Evolutionary conservation across 495 filamentous ascomycete genomes (phyloP), one percentile per base, ranked within the genome.

Genomic region (Aspergillus avenaceus): DNA sequence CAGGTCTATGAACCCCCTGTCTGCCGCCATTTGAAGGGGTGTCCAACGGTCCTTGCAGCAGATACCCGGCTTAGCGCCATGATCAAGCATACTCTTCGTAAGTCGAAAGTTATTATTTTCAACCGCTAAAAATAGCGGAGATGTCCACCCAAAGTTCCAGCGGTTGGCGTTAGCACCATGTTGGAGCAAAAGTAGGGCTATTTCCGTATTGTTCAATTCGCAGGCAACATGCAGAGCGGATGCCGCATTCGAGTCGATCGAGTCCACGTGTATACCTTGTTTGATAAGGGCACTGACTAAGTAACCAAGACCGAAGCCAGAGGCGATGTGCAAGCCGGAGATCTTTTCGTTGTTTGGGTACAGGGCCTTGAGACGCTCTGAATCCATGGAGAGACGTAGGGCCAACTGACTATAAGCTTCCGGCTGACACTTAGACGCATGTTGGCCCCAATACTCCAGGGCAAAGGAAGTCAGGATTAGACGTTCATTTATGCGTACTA

Each of bases 11-110:
- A 34, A 12, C 23, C 49, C 49, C 9, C n/a, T 16, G 23, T 52
- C 49, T 9, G 42, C 49, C 6, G 49, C 49, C 26, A 40, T 52
- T 18, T 52, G 49, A 9, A 52, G 34, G 8, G 40, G 13, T 8
- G 27, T 22, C 44, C 44, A 47, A 8, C 13, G 9, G 27, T 47
- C 44, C 14, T 14, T 9, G 12, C 23, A 26, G n/a, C n/a, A n/a
- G n/a, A n/a, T n/a, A n/a, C n/a, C n/a, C n/a, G n/a, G n/a, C n/a
- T n/a, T n/a, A n/a, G n/a, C n/a, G n/a, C n/a, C n/a, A n/a, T n/a
- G n/a, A n/a, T n/a, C n/a, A n/a, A n/a, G n/a, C n/a, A n/a, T n/a
- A n/a, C n/a, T n/a, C n/a, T n/a, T n/a, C n/a, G n/a, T n/a, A n/a
- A n/a, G n/a, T n/a, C n/a, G n/a, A n/a, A n/a, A n/a, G n/a, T n/a